These are phyloP conservation scores for Paramecium tetraurelia DNA, from an alignment of 73 alveolate species.

Conservation along the genomic window DNA sequence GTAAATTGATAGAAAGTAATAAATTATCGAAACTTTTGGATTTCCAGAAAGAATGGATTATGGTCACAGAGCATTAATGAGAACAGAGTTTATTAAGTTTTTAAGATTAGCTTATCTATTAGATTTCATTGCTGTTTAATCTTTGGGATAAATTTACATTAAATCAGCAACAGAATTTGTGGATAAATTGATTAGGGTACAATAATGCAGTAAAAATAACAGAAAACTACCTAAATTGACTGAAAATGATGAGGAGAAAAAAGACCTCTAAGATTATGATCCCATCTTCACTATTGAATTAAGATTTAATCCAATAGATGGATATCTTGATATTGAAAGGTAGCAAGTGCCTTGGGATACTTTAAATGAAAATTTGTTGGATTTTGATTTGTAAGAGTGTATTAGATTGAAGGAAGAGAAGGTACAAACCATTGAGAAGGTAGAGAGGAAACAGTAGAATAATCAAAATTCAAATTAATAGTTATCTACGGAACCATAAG, in stretches of 20 bases:
- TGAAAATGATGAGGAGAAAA: conserved; percentile 49
- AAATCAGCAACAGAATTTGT: conserved; percentile 73
- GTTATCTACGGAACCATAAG: conserved; percentile 59
- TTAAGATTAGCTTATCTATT: conserved; percentile 82
- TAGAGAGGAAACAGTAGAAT: neutral
- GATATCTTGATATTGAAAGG: conserved; percentile 14
- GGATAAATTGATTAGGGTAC: conserved; percentile 59
- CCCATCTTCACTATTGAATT: conserved; percentile 61
- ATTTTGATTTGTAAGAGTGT: conserved; percentile 50
- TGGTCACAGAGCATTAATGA: conserved; percentile 82
- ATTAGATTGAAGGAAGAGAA: conserved; percentile 21
- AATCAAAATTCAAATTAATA: neutral
- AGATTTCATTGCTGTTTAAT: conserved; percentile 80
- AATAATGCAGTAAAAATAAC: conserved; percentile 47
- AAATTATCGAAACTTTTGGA: conserved; percentile 84
- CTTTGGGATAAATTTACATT: conserved; percentile 72
- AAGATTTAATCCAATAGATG: neutral
- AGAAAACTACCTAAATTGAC: conserved; percentile 60
- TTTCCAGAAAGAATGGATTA: conserved; percentile 91
- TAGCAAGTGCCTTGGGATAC: neutral
- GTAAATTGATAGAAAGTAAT: conserved; percentile 60
- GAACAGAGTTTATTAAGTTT: conserved; percentile 87
- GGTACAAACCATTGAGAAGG: neutral
- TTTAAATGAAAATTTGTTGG: neutral
- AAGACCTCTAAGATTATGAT: conserved; percentile 61